A percentile compares a stretch with the other conserved stretches of the same genome.
Conservation (phyloP, 345 rosid species). For the Populus alba region DNA sequence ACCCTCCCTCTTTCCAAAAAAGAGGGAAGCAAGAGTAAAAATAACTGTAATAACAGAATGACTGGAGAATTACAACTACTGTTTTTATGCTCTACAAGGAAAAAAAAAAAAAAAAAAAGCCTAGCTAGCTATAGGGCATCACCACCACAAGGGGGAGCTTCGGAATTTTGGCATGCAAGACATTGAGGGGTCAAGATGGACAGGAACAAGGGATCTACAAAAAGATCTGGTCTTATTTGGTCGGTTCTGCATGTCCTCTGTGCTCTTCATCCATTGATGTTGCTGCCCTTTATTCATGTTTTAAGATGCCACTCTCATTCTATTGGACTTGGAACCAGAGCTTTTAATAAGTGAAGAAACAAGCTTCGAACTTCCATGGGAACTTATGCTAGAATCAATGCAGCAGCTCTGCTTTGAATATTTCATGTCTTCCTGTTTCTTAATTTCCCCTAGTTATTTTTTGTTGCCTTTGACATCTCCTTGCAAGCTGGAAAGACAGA, state of each 20-base stretch:
- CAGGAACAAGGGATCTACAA: conserved; percentile 34
- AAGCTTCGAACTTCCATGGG: background rate
- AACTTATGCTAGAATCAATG: background rate
- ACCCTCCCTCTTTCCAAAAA: background rate
- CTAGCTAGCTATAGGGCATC: background rate
- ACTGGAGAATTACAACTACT: conserved; percentile 14
- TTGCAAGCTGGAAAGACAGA: conserved; percentile 24
- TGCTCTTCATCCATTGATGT: conserved; percentile 35
- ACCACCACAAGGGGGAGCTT: conserved; percentile 12
- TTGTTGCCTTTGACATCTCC: conserved; percentile 20
- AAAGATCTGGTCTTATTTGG: conserved; percentile 44
- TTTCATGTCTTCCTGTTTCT: conserved; percentile 13
- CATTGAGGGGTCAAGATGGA: conserved; percentile 32
- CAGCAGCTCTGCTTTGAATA: background rate
- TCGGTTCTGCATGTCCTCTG: conserved; percentile 29
- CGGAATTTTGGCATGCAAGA: conserved; percentile 37
- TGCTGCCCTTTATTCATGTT: conserved; percentile 39
- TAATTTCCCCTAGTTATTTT: background rate
- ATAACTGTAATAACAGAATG: conserved; percentile 41
- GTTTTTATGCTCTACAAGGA: background rate
- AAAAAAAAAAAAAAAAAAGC: background rate
- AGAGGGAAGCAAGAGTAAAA: conserved; percentile 11
- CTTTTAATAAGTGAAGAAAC: background rate
- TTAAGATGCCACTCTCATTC: conserved; percentile 24
- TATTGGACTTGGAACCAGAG: conserved; percentile 14